These are phyloP conservation scores for Epichloe coenophiala DNA, from an alignment of 2,329 filamentous ascomycete genomes.

Conservation along the genomic window DNA sequence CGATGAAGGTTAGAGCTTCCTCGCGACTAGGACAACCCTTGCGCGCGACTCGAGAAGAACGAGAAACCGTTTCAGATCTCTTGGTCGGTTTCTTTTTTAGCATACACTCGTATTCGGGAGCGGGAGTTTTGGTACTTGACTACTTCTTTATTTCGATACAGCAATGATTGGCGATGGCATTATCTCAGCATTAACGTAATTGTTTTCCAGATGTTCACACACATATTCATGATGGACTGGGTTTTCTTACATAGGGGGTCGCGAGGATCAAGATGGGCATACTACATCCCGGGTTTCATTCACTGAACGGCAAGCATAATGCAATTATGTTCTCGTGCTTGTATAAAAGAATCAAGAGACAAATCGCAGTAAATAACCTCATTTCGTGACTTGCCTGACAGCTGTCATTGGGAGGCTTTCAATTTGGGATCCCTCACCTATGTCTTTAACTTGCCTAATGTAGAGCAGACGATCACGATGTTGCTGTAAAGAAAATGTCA, in stretches of 20 bases:
- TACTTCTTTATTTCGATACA: neutral
- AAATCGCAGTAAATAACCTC: no score
- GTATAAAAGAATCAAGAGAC: no score
- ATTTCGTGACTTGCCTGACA: no score
- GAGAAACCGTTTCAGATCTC: neutral
- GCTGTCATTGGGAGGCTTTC: no score
- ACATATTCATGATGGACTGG: neutral
- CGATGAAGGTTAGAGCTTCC: neutral
- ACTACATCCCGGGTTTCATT: neutral
- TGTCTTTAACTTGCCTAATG: no score
- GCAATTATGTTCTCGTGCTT: no score
- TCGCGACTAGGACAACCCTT: no score
- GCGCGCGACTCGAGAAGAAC: no score
- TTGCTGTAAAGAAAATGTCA: no score
- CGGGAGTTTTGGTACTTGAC: neutral
- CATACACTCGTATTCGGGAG: neutral
- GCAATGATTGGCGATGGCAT: neutral
- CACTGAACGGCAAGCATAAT: no score
- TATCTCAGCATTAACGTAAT: slow-evolving; percentile 3
- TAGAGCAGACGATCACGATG: no score
- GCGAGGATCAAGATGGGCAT: slow-evolving; percentile 1
- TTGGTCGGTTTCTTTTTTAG: neutral
- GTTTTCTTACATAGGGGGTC: neutral
- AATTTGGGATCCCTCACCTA: no score
- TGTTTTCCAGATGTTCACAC: neutral